Conservation (phyloP, 192 early-diverging fungal species). For the Umbelopsis sp. region DNA sequence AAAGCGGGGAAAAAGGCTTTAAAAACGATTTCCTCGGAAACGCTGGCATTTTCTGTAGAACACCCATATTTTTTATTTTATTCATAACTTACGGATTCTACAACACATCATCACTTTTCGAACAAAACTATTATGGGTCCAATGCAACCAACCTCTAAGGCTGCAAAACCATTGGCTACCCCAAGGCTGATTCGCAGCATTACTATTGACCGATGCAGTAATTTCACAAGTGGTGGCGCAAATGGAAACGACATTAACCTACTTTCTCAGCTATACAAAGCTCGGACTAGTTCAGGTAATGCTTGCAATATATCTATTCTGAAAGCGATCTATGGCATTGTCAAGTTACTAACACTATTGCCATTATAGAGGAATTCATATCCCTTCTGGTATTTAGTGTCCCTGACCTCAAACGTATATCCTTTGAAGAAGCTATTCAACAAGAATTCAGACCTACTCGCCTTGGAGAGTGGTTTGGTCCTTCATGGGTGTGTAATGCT, state of each 20-base stretch:
- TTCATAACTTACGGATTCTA: background rate
- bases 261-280: slow-evolving; percentile 50
- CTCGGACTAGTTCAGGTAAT: slow-evolving; percentile 37
- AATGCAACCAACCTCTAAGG: slow-evolving; percentile 2
- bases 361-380: slow-evolving; percentile 47
- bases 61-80: background rate
- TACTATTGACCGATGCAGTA: slow-evolving; percentile 71
- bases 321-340: no score
- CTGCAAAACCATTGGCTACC: slow-evolving; percentile 20
- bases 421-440: slow-evolving; percentile 76
- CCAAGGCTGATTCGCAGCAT: slow-evolving; percentile 63
- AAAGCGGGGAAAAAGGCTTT: no score
- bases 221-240: slow-evolving; percentile 67
- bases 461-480: slow-evolving; percentile 80
- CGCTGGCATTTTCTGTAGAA: background rate
- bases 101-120: background rate
- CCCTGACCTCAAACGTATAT: slow-evolving; percentile 65
- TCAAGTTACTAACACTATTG: background rate
- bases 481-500: slow-evolving; percentile 67
- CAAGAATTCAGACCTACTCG: slow-evolving; percentile 66
- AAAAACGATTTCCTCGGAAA: no score
- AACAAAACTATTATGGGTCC: slow-evolving; percentile 6
- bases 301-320: no score
- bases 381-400: slow-evolving; percentile 66
- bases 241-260: slow-evolving; percentile 72